These are phyloP conservation scores for Musa acuminata DNA, from an alignment of 176 grass and related monocot genomes.

Conservation along the genomic window DNA sequence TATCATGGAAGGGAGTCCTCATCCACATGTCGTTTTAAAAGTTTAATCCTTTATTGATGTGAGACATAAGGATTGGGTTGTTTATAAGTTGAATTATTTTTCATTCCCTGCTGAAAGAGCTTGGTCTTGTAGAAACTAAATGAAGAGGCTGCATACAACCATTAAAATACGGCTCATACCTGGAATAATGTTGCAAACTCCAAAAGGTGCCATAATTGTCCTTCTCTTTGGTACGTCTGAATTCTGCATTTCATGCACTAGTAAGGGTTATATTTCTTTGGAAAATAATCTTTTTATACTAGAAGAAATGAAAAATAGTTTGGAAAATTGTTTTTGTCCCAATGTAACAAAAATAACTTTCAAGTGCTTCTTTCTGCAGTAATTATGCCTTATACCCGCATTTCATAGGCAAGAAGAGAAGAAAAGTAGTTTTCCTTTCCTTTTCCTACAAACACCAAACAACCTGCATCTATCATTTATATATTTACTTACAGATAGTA, in stretches of 20 bases:
- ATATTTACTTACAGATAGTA: no score
- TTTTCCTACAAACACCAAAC: no score
- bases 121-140: conserved; percentile 75
- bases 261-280: no score
- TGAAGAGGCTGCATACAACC: conserved; percentile 38
- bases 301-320: no score
- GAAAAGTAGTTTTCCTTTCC: no score
- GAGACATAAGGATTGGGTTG: conserved; percentile 23
- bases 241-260: background rate
- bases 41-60: conserved; percentile 85
- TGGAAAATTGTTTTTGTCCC: no score
- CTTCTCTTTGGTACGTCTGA: background rate
- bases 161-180: conserved; percentile 36
- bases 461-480: no score
- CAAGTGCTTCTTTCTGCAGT: no score
- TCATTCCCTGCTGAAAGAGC: background rate
- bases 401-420: no score
- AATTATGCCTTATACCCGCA: no score
- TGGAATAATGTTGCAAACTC: conserved; percentile 32
- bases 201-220: conserved; percentile 27
- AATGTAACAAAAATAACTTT: no score
- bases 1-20: conserved; percentile 86
- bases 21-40: conserved; percentile 76
- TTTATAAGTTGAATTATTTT: conserved; percentile 14
- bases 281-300: no score